These are phyloP conservation scores for Suillus placidus DNA, from an alignment of 768 basidiomycete genomes.

Conservation along the genomic window DNA sequence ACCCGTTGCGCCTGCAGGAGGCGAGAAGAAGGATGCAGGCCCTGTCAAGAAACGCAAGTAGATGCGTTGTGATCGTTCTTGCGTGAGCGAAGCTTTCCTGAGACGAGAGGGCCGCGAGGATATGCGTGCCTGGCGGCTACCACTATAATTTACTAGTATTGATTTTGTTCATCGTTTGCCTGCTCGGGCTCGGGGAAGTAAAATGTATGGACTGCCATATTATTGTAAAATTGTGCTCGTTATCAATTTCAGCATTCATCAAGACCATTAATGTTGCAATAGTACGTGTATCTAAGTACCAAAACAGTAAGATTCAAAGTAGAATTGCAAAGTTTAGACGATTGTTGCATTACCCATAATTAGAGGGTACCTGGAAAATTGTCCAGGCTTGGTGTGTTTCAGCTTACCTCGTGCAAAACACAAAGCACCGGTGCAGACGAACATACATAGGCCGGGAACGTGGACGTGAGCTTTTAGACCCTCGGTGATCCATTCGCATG, in stretches of 20 bases:
- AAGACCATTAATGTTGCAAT: background rate
- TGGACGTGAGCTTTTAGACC: too few species aligned
- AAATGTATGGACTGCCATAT: constrained; percentile 30
- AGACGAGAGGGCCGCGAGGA: background rate
- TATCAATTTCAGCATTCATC: background rate
- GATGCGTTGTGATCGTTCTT: constrained; percentile 14
- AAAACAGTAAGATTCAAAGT: background rate
- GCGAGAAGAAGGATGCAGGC: constrained; percentile 71
- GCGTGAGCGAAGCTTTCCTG: background rate
- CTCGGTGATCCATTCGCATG: background rate
- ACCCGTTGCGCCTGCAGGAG: constrained; percentile 73
- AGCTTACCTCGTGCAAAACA: too few species aligned
- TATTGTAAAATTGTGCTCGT: constrained; percentile 4
- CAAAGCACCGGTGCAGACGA: background rate
- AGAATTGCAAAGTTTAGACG: background rate
- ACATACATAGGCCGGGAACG: background rate
- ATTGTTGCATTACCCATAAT: background rate
- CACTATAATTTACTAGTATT: constrained; percentile 2
- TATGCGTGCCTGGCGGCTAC: background rate
- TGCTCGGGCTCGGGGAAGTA: constrained; percentile 13
- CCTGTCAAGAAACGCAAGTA: constrained; percentile 77
- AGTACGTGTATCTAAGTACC: background rate
- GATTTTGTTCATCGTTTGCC: constrained; percentile 8
- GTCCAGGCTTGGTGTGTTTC: too few species aligned
- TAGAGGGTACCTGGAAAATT: background rate